A percentile compares a stretch with the other conserved stretches of the same genome.
Conservation (phyloP, 257 asterid species). For the Scutellaria minor region DNA sequence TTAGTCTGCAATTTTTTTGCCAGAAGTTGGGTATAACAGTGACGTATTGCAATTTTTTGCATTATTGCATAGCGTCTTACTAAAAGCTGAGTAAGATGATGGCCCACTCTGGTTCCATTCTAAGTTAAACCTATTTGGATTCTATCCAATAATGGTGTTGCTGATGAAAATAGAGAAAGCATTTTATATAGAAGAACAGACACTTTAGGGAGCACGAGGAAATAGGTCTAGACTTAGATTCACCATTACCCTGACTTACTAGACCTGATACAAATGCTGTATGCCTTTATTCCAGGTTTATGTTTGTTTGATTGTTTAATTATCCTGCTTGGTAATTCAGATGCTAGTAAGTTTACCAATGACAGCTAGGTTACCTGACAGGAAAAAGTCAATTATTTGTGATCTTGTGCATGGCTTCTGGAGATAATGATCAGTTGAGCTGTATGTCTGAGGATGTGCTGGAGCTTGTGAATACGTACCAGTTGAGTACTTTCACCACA, state of each 20-base stretch:
- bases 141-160: not conserved
- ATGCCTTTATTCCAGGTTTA: not conserved
- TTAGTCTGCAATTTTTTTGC: not conserved
- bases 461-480: conserved; percentile 75
- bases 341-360: conserved; percentile 27
- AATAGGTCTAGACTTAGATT: not conserved
- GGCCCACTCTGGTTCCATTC: not conserved
- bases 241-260: not conserved
- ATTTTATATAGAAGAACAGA: not conserved
- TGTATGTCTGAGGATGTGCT: conserved; percentile 56
- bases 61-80: not conserved
- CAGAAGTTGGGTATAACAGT: not conserved
- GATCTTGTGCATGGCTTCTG: conserved; percentile 62
- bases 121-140: not conserved
- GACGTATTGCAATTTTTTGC: not conserved
- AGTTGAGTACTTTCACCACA: conserved; percentile 84
- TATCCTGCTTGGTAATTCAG: not conserved
- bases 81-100: not conserved
- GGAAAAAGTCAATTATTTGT: conserved; percentile 65
- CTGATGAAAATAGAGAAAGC: conserved; percentile 11
- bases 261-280: not conserved
- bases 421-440: conserved; percentile 44
- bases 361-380: conserved; percentile 43
- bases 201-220: not conserved
- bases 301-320: too few relatives aligned